phyloP scores from a whole-genome alignment of 2,329 filamentous ascomycete species.

The Scytalidium sp. region DNA sequence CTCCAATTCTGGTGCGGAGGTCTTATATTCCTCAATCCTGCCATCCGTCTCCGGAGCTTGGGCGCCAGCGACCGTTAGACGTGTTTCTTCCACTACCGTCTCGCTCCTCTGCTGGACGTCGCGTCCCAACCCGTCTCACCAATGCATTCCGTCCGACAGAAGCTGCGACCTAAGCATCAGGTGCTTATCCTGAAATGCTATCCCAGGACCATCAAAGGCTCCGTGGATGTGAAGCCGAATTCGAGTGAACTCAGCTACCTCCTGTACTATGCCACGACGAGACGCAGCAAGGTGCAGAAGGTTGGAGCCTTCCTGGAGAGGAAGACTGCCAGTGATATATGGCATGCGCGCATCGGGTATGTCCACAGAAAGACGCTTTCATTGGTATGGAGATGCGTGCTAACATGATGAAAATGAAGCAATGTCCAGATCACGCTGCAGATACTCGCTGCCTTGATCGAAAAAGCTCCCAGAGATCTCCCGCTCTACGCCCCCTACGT shows the following conservation, averaged over 20 bases:
- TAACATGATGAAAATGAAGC: constrained; percentile 39
- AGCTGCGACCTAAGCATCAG: constrained; percentile 91
- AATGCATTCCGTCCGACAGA: constrained; percentile 66
- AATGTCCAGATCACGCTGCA: constrained; percentile 94
- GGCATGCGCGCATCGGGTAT: constrained; percentile 82
- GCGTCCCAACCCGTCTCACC: constrained; percentile 6
- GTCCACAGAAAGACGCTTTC: constrained; percentile 25
- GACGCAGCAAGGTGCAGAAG: constrained; percentile 93
- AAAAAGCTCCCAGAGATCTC: constrained; percentile 87
- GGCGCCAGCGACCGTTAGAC: neutral
- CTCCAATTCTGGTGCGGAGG: neutral
- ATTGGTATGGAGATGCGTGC: constrained; percentile 5
- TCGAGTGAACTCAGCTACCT: constrained; percentile 96
- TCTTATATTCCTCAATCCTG: neutral
- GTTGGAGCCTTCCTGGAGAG: constrained; percentile 93
- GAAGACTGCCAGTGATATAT: constrained; percentile 88
- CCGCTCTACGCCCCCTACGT: constrained; percentile 84
- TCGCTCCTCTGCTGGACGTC: neutral
- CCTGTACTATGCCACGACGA: constrained; percentile 93
- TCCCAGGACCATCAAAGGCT: constrained; percentile 85
- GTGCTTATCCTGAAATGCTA: constrained; percentile 96
- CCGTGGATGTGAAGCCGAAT: constrained; percentile 91
- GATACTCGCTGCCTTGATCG: constrained; percentile 86
- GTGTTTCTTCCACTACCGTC: neutral
- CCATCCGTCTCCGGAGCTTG: neutral